phyloP scores from a whole-genome alignment of 192 early-diverging fungal species.

The Coemansia sp. region DNA sequence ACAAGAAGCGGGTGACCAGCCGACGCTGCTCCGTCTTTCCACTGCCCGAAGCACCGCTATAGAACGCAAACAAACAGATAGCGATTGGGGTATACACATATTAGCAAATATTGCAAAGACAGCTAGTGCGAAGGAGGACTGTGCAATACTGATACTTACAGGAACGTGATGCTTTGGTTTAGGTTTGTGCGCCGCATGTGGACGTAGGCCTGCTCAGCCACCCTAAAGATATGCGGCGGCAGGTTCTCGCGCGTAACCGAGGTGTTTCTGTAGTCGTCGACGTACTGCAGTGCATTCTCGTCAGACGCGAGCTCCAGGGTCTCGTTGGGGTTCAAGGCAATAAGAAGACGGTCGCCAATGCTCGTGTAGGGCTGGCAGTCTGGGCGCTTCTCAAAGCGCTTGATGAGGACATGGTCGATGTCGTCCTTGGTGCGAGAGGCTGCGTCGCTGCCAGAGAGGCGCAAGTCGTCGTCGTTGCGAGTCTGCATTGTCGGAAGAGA shows the following conservation, averaged over 20 bases:
- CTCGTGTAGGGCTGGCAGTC: conserved; percentile 61
- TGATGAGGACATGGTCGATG: conserved; percentile 31
- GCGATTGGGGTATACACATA: neutral
- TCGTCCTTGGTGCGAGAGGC: conserved; percentile 21
- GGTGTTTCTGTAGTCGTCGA: conserved; percentile 69
- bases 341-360: conserved; percentile 66
- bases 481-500: conserved; percentile 16
- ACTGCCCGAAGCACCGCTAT: conserved; percentile 81
- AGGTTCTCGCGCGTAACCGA: conserved; percentile 42
- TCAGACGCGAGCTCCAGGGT: conserved; percentile 57
- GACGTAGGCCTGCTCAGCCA: conserved; percentile 79
- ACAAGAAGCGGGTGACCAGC: conserved; percentile 62
- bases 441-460: conserved; percentile 23
- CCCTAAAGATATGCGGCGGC: conserved; percentile 80
- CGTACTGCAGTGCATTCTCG: conserved; percentile 67
- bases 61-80: conserved; percentile 5
- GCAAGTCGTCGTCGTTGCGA: conserved; percentile 58
- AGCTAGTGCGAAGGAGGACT: no score
- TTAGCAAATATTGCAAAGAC: no score
- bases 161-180: conserved; percentile 86
- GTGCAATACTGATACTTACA: conserved; percentile 56
- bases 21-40: conserved; percentile 82
- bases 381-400: conserved; percentile 50
- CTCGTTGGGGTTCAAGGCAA: conserved; percentile 69
- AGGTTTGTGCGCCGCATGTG: conserved; percentile 82